Percentiles rank a stretch among this genome's conserved stretches.
These are phyloP conservation scores for Plasmopara halstedii DNA, from an alignment of 352 stramenopile species.

Conservation along the genomic window DNA sequence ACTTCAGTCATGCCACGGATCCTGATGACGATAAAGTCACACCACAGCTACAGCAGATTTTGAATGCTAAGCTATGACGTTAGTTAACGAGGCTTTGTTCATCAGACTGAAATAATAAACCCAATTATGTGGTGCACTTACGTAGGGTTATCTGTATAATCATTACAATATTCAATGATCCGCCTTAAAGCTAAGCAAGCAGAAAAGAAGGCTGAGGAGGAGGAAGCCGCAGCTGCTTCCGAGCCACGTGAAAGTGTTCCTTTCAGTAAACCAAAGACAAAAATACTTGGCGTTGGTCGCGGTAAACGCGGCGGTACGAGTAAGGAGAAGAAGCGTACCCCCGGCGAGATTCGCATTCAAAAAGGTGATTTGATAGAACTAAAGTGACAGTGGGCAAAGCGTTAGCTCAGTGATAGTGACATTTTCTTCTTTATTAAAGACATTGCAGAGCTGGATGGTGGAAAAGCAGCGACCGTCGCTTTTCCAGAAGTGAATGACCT, in stretches of 20 bases:
- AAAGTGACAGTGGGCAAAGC: not conserved
- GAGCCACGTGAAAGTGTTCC: constrained; percentile 13
- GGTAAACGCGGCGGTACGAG: constrained; percentile 53
- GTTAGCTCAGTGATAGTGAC: not conserved
- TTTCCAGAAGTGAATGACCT: constrained; percentile 98
- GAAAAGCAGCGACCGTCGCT: constrained; percentile 91
- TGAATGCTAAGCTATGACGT: constrained; percentile 70
- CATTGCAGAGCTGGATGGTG: constrained; percentile 97
- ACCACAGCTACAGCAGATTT: constrained; percentile 76
- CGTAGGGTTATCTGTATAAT: not conserved
- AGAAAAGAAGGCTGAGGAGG: constrained; percentile 79
- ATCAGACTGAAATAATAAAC: too few relatives aligned
- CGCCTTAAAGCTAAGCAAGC: constrained; percentile 80
- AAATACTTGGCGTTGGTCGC: constrained; percentile 77
- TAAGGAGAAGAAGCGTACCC: constrained; percentile 91
- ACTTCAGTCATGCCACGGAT: constrained; percentile 69
- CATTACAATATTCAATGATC: too few relatives aligned
- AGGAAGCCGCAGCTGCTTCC: constrained; percentile 25
- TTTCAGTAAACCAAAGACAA: constrained; percentile 58
- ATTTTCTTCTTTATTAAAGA: constrained; percentile 37
- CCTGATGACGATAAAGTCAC: constrained; percentile 69
- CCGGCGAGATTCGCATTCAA: constrained; percentile 97
- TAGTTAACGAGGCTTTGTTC: too few relatives aligned
- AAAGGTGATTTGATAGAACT: constrained; percentile 85
- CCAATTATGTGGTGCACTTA: too few relatives aligned